A percentile compares a stretch with the other conserved stretches of the same genome.
Conservation (phyloP, 169 alveolate species). For the Plasmodium gaboni region DNA sequence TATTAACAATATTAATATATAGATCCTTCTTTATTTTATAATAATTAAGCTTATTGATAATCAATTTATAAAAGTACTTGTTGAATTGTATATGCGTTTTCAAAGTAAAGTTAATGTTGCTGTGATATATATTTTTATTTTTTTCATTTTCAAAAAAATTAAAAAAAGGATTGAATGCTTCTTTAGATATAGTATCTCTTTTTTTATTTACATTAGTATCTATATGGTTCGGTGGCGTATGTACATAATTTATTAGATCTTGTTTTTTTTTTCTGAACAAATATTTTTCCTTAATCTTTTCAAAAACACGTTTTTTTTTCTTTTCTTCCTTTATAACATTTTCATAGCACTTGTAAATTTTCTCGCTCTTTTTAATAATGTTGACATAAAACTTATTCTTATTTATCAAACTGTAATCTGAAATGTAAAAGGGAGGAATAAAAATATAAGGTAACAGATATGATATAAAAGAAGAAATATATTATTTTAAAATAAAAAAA, state of each 20-base stretch:
- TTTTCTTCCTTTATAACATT: slow-evolving; percentile 38
- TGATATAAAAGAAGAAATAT: background rate
- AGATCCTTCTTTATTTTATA: slow-evolving; percentile 42
- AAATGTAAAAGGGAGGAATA: background rate
- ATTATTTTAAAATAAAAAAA: background rate
- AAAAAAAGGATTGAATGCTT: slow-evolving; percentile 69
- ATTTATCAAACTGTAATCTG: slow-evolving; percentile 63
- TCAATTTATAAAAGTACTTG: slow-evolving; percentile 60
- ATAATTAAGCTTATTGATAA: slow-evolving; percentile 39
- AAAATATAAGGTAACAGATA: background rate
- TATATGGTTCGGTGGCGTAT: background rate
- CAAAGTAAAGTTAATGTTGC: slow-evolving; percentile 49
- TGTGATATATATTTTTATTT: slow-evolving; percentile 65
- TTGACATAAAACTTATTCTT: slow-evolving; percentile 54
- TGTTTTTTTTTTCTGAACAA: slow-evolving; percentile 14
- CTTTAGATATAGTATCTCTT: slow-evolving; percentile 10
- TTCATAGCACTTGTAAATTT: slow-evolving; percentile 25
- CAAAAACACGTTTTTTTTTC: slow-evolving; percentile 23
- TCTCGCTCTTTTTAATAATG: slow-evolving; percentile 69
- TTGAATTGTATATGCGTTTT: slow-evolving; percentile 56
- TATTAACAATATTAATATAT: slow-evolving; percentile 20
- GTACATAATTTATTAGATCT: background rate
- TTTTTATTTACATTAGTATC: slow-evolving; percentile 10
- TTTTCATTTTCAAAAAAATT: slow-evolving; percentile 45
- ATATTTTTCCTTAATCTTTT: slow-evolving; percentile 41